These are phyloP conservation scores for Orbilia ellipsospora DNA, from an alignment of 2,329 filamentous ascomycete genomes.

Conservation along the genomic window DNA sequence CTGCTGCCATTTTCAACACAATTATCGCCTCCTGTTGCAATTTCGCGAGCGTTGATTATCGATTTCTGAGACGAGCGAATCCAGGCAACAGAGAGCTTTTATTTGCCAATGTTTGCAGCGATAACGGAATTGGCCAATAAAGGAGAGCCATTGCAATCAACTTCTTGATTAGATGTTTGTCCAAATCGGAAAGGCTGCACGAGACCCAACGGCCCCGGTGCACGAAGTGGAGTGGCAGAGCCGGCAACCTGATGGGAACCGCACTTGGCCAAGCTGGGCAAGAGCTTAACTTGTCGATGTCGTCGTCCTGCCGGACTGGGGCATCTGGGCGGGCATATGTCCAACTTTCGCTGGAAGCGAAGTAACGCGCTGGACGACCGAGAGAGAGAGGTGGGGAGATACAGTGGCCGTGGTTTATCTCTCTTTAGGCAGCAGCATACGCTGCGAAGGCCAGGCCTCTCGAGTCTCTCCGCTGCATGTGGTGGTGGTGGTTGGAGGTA, in stretches of 20 bases:
- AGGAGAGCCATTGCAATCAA: constrained; percentile 1
- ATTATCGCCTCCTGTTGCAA: constrained; percentile 30
- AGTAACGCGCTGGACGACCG: constrained; percentile 13
- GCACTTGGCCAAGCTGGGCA: constrained; percentile 54
- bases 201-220: constrained; percentile 10
- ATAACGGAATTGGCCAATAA: constrained; percentile 23
- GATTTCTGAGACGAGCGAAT: constrained; percentile 11
- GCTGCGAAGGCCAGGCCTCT: not conserved
- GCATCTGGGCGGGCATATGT: constrained; percentile 22
- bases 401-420: constrained; percentile 3
- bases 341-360: constrained; percentile 22
- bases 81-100: constrained; percentile 24
- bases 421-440: constrained; percentile 43
- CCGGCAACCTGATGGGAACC: constrained; percentile 28
- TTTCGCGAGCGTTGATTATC: constrained; percentile 23
- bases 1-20: constrained; percentile 26
- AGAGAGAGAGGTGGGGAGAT: not conserved
- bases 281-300: constrained; percentile 51
- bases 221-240: constrained; percentile 12
- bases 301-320: constrained; percentile 47
- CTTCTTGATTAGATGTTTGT: constrained; percentile 44
- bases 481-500: constrained; percentile 1
- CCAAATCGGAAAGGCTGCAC: constrained; percentile 29
- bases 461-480: not conserved
- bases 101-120: constrained; percentile 13